These are phyloP conservation scores for Rutstroemia sp. DNA, from an alignment of 2,329 filamentous ascomycete genomes.

Conservation along the genomic window DNA sequence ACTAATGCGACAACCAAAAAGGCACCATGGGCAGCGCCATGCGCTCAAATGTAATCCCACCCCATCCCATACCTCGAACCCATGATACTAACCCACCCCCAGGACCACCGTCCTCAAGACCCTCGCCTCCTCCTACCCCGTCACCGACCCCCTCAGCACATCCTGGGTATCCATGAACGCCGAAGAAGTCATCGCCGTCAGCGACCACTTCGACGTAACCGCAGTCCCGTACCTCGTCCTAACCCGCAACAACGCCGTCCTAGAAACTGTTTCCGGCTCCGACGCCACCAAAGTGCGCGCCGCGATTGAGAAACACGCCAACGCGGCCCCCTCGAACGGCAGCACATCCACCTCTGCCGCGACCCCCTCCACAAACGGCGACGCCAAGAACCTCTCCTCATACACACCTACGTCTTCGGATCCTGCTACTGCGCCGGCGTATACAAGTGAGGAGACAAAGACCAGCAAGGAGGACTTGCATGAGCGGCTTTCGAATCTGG, in stretches of 20 bases:
- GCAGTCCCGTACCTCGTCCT: constrained; percentile 91
- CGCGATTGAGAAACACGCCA: constrained; percentile 69
- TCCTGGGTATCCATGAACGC: constrained; percentile 89
- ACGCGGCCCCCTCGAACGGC: neutral
- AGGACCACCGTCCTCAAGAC: constrained; percentile 83
- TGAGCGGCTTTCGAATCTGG: constrained; percentile 71
- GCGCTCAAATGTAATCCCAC: constrained; percentile 10
- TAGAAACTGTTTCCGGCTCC: constrained; percentile 85
- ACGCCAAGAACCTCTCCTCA: constrained; percentile 32
- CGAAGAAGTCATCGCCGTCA: constrained; percentile 87
- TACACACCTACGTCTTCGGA: constrained; percentile 16
- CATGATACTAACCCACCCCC: constrained; percentile 33
- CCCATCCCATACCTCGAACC: constrained; percentile 60
- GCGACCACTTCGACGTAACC: constrained; percentile 87
- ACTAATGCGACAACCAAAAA: constrained; percentile 5
- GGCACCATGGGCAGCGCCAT: constrained; percentile 87
- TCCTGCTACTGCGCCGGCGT: constrained; percentile 22
- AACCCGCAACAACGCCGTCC: constrained; percentile 62
- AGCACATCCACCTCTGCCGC: constrained; percentile 1
- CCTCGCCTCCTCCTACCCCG: constrained; percentile 60
- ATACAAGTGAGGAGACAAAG: constrained; percentile 37
- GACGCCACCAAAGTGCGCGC: constrained; percentile 79
- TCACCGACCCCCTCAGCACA: constrained; percentile 51
- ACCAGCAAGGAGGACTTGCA: constrained; percentile 78
- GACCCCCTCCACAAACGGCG: constrained; percentile 30